A percentile compares a stretch with the other conserved stretches of the same genome.
Conservation (phyloP, 2,329 filamentous ascomycete species). For the Cytospora paraplurivora region DNA sequence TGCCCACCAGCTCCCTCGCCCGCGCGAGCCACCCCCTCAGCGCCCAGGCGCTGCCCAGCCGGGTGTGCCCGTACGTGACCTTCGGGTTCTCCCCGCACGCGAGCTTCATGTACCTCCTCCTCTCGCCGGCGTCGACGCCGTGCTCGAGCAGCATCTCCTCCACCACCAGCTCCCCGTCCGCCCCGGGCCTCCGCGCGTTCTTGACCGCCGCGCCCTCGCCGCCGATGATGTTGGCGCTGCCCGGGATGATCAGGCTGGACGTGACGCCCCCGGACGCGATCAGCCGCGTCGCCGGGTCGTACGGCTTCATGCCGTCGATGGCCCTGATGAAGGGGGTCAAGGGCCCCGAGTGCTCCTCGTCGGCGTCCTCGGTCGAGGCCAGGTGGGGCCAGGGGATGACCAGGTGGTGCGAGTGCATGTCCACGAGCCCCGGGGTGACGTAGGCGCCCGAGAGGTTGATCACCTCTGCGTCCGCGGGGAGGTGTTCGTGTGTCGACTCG, state of each 20-base stretch:
- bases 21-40: slow-evolving; percentile 44
- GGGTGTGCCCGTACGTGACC: slow-evolving; percentile 40
- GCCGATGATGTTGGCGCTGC: slow-evolving; percentile 48
- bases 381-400: slow-evolving; percentile 39
- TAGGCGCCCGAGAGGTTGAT: slow-evolving; percentile 41
- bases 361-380: slow-evolving; percentile 39
- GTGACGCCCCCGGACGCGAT: slow-evolving; percentile 49
- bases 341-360: slow-evolving; percentile 42
- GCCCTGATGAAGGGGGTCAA: slow-evolving; percentile 43
- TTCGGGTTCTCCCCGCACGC: slow-evolving; percentile 51
- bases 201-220: slow-evolving; percentile 48
- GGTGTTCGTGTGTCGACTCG: neutral
- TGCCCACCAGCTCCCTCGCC: slow-evolving; percentile 40
- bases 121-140: slow-evolving; percentile 38
- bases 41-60: slow-evolving; percentile 45
- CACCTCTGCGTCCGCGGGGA: slow-evolving; percentile 30
- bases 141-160: slow-evolving; percentile 47
- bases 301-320: slow-evolving; percentile 45
- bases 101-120: slow-evolving; percentile 48
- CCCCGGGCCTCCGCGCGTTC: slow-evolving; percentile 41
- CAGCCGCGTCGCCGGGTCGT: slow-evolving; percentile 41
- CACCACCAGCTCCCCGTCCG: slow-evolving; percentile 42
- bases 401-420: slow-evolving; percentile 50
- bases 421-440: slow-evolving; percentile 48
- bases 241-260: slow-evolving; percentile 48